Evolutionary conservation across 1,284 basidiomycete species (phyloP), one percentile per base, ranked within the genome.

Genomic region (Serendipita sp.): DNA sequence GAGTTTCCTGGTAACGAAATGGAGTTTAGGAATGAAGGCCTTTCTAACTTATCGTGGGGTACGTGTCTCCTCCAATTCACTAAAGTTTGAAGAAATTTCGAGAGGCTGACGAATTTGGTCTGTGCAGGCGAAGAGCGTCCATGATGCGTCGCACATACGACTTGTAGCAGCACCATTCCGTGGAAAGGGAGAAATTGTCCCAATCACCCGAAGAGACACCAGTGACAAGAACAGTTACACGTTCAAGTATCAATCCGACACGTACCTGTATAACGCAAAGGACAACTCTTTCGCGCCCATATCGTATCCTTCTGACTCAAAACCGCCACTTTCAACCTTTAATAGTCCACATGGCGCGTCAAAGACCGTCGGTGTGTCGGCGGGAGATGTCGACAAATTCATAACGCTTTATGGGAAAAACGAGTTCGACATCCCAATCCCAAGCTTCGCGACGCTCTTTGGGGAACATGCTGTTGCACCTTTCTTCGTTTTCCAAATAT

Each of bases 171-270:
- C 86, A 61, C 77, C 82, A 29, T 93, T 97, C 73, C 87, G 90
- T 64, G 95, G 96, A 26, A 84, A 88, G 67, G 93, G 92, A 30
- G 93, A 95, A 67, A 93, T 99, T 62, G 91, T 97, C 0, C 76
- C 80, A 1, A 76, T 99, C 4, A 58, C 53, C 10, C 53, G 17
- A 34, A 22, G 53, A 32, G 72, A 81, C 65, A 84, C 85, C 75
- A 85, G 84, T 68, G 82, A 83, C 67, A 75, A 74, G 29, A 76
- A 78, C 61, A 83, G 85, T 1, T 90, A 89, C 72, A 90, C 87
- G 15, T 98, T 99, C 79, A 88, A 81, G 72, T 99, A 98, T 74
- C 94, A 99, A 74, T 86, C 90, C 62, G 95, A 99, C 76, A 93
- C 91, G 60, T 99, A 97, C 72, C 82, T 91, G 63, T 83, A 88